Evolutionary conservation across 2,329 filamentous ascomycete genomes (phyloP).

Genomic region (Fusarium solani-melongenae): DNA sequence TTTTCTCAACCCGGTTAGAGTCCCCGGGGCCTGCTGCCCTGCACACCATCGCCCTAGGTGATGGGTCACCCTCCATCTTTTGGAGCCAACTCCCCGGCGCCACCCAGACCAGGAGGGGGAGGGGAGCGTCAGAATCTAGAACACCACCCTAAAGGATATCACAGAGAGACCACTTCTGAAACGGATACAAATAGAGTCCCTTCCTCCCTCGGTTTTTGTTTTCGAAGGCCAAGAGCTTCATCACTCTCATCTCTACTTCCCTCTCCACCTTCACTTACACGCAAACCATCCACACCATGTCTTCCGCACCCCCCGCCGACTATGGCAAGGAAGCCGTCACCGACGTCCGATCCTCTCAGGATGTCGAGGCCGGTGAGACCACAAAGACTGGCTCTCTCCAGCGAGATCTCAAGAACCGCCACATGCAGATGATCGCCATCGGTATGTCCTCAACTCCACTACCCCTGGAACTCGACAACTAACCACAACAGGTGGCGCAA

Average conservation of each 20-base stretch:
- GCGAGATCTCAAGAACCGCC: conserved; percentile 81
- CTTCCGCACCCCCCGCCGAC: conserved; percentile 29
- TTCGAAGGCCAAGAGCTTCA: conserved; percentile 32
- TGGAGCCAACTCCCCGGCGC: conserved; percentile 13
- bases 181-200: conserved; percentile 33
- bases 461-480: neutral
- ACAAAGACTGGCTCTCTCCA: conserved; percentile 36
- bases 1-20: conserved; percentile 26
- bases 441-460: conserved; percentile 52
- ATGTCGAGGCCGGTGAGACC: conserved; percentile 35
- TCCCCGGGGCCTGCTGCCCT: conserved; percentile 29
- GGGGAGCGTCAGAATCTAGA: conserved; percentile 23
- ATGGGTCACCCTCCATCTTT: conserved; percentile 16
- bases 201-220: conserved; percentile 2
- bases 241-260: conserved; percentile 23
- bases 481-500: conserved; percentile 37
- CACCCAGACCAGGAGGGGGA: conserved; percentile 5
- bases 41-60: conserved; percentile 25
- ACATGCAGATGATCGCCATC: conserved; percentile 98
- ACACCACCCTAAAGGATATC: conserved; percentile 7
- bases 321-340: conserved; percentile 36
- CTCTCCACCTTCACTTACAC: neutral
- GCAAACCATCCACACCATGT: conserved; percentile 4
- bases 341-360: conserved; percentile 23
- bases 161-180: conserved; percentile 1